Evolutionary conservation across 2,329 filamentous ascomycete genomes (phyloP).

Genomic region (Alternaria burnsii): DNA sequence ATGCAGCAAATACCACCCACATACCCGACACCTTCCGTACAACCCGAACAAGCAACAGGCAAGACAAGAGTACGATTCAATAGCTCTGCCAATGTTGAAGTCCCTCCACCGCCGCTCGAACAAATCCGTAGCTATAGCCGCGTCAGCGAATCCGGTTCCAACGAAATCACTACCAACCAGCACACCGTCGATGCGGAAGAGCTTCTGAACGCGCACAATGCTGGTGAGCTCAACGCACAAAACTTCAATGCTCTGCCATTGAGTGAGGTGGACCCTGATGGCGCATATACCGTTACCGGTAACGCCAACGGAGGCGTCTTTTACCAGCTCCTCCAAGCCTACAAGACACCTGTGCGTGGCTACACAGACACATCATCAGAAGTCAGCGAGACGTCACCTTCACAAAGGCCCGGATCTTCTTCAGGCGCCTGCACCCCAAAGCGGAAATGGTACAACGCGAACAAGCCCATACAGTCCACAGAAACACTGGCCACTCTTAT

Average conservation of each 20-base stretch:
- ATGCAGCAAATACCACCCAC: conserved; percentile 10
- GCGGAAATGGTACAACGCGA: conserved; percentile 44
- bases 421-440: conserved; percentile 38
- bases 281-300: conserved; percentile 37
- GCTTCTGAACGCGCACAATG: conserved; percentile 31
- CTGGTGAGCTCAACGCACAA: conserved; percentile 8
- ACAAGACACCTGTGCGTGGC: conserved; percentile 33
- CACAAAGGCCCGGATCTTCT: conserved; percentile 23
- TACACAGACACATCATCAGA: conserved; percentile 26
- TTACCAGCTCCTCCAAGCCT: conserved; percentile 45
- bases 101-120: conserved; percentile 19
- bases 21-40: conserved; percentile 18
- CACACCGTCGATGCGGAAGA: conserved; percentile 34
- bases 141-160: conserved; percentile 24
- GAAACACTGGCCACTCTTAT: conserved; percentile 44
- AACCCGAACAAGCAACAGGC: conserved; percentile 22
- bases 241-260: conserved; percentile 1
- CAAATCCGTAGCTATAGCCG: conserved; percentile 23
- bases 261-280: conserved; percentile 24
- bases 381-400: conserved; percentile 26
- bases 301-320: conserved; percentile 42
- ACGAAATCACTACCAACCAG: conserved; percentile 17
- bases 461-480: conserved; percentile 36
- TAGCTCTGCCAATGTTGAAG: conserved; percentile 35
- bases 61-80: conserved; percentile 39